A percentile compares a stretch with the other conserved stretches of the same genome.
Conservation (phyloP, 306 rosid species). For the Rosa rugosa region DNA sequence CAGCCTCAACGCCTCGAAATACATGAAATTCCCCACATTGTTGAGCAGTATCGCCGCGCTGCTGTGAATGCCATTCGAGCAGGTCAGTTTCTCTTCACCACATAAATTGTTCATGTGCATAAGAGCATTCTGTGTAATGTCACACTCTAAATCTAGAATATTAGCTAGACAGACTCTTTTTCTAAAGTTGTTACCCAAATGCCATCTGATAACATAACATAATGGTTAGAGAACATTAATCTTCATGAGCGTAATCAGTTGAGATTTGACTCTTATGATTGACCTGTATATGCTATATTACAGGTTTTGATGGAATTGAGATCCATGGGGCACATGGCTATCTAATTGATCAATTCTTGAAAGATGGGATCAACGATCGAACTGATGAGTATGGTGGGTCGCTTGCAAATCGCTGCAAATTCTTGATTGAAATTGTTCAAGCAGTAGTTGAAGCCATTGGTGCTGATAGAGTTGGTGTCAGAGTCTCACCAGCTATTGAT, state of each 20-base stretch:
- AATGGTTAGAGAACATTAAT: not conserved
- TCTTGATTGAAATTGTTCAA: conserved; percentile 57
- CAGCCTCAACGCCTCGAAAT: conserved; percentile 50
- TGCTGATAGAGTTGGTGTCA: conserved; percentile 53
- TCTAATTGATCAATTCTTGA: conserved; percentile 53
- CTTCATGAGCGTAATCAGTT: not conserved
- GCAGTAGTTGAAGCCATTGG: conserved; percentile 69
- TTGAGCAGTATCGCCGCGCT: conserved; percentile 67
- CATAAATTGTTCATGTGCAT: not conserved
- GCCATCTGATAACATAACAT: not conserved
- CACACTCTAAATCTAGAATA: not conserved
- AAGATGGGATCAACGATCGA: conserved; percentile 53
- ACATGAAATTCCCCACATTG: conserved; percentile 57
- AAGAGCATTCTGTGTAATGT: not conserved
- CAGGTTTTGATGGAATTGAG: conserved; percentile 95
- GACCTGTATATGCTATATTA: not conserved
- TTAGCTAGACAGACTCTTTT: not conserved
- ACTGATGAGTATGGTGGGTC: conserved; percentile 77
- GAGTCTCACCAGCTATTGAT: conserved; percentile 92
- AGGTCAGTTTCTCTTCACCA: conserved; percentile 34
- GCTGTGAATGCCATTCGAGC: conserved; percentile 70
- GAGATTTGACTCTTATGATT: not conserved
- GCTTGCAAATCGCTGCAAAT: conserved; percentile 58
- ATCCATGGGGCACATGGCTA: conserved; percentile 95
- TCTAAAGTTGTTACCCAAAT: not conserved